These are phyloP conservation scores for Chionographis japonica DNA, from an alignment of 106 monocot species.

Conservation along the genomic window DNA sequence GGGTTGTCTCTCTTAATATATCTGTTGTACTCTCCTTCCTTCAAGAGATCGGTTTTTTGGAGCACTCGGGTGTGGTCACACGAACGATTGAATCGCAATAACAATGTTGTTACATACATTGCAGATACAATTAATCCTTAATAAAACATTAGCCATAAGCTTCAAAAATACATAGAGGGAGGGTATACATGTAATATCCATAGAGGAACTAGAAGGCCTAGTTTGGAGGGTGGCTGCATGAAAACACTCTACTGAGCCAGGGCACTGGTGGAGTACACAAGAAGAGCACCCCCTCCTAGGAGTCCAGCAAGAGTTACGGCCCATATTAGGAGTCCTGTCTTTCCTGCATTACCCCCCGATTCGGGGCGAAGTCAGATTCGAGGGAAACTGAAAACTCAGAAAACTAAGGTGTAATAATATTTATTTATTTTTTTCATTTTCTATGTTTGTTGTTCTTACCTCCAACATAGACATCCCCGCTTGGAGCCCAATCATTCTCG, in stretches of 20 bases:
- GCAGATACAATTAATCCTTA: background rate
- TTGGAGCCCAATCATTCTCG: conserved; percentile 65
- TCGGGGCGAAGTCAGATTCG: background rate
- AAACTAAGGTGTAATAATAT: background rate
- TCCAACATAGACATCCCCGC: conserved; percentile 87
- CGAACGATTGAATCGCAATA: too few relatives aligned
- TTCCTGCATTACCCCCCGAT: conserved; percentile 39
- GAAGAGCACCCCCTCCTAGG: conserved; percentile 80
- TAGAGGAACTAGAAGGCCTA: too few relatives aligned
- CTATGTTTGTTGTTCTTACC: conserved; percentile 28
- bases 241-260: conserved; percentile 48
- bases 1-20: too few relatives aligned
- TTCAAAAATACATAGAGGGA: too few relatives aligned
- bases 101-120: too few relatives aligned
- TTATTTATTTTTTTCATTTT: background rate
- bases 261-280: conserved; percentile 97
- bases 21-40: too few relatives aligned
- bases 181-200: too few relatives aligned
- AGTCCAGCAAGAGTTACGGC: conserved; percentile 80
- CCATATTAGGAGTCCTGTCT: conserved; percentile 91
- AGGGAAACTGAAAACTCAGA: background rate
- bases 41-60: too few relatives aligned
- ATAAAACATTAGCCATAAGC: background rate
- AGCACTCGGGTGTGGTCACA: too few relatives aligned
- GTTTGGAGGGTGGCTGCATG: background rate